These are phyloP conservation scores for Alternaria metachromatica DNA, from an alignment of 2,329 filamentous ascomycete genomes.

Conservation along the genomic window DNA sequence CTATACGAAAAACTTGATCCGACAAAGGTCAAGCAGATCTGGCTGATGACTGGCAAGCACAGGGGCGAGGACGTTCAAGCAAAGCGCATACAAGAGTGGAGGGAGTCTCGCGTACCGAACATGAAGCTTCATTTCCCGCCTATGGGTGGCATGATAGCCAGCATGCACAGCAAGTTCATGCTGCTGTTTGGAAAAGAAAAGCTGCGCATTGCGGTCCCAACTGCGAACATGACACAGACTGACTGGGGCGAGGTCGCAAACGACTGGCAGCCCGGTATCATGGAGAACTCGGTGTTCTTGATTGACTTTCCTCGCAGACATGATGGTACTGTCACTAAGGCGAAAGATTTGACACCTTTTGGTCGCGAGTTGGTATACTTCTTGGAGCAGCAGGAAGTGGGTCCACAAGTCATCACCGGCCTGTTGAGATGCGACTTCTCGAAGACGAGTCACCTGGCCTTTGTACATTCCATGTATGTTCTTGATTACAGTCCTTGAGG, in stretches of 20 bases:
- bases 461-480: constrained; percentile 83
- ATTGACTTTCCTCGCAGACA: constrained; percentile 79
- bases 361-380: constrained; percentile 75
- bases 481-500: neutral
- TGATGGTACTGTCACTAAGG: constrained; percentile 28
- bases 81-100: constrained; percentile 31
- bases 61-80: constrained; percentile 53
- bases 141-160: constrained; percentile 73
- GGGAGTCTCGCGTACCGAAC: constrained; percentile 52
- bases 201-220: constrained; percentile 82
- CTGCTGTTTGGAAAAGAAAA: constrained; percentile 78
- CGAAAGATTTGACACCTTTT: constrained; percentile 62
- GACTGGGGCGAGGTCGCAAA: constrained; percentile 86
- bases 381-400: constrained; percentile 69
- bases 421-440: constrained; percentile 82
- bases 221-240: constrained; percentile 81
- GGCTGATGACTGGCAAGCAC: constrained; percentile 63
- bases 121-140: constrained; percentile 79
- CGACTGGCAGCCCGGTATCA: constrained; percentile 43
- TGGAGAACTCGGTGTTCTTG: constrained; percentile 73
- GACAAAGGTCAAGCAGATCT: constrained; percentile 55
- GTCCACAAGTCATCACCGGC: constrained; percentile 69
- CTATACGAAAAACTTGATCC: constrained; percentile 71
- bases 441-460: constrained; percentile 72
- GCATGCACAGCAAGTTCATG: constrained; percentile 96